These are phyloP conservation scores for Melastoma malabathricum DNA, from an alignment of 345 rosid species.

Conservation along the genomic window DNA sequence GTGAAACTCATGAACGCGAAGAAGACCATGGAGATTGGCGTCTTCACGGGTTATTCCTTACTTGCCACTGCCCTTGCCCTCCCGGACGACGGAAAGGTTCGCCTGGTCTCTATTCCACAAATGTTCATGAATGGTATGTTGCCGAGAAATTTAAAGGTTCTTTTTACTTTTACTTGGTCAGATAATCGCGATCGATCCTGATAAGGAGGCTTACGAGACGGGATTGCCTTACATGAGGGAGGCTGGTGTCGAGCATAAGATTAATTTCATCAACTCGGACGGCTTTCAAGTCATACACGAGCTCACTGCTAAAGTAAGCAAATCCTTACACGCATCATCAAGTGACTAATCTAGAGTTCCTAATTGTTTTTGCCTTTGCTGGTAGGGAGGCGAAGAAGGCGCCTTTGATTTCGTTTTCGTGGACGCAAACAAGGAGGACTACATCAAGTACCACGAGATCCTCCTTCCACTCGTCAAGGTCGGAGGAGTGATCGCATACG, in stretches of 20 bases:
- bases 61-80: constrained; percentile 43
- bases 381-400: constrained; percentile 7
- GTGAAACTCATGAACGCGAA: constrained; percentile 39
- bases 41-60: constrained; percentile 60
- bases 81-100: constrained; percentile 42
- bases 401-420: constrained; percentile 19
- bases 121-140: no score
- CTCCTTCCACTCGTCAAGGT: constrained; percentile 18
- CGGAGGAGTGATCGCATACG: constrained; percentile 24
- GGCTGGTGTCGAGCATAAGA: constrained; percentile 41
- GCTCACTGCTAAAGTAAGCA: constrained; percentile 6
- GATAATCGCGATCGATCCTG: constrained; percentile 33
- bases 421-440: constrained; percentile 18
- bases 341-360: no score
- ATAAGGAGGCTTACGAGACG: constrained; percentile 25
- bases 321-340: no score
- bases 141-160: no score
- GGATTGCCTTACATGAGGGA: constrained; percentile 31
- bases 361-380: no score
- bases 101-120: no score
- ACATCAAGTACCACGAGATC: constrained; percentile 19
- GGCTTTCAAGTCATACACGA: constrained; percentile 12
- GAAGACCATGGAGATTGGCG: constrained; percentile 50
- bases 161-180: neutral
- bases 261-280: constrained; percentile 31